Evolutionary conservation across 1,139 yeast genomes (phyloP).

Genomic region (Hansenula lynferdii): DNA sequence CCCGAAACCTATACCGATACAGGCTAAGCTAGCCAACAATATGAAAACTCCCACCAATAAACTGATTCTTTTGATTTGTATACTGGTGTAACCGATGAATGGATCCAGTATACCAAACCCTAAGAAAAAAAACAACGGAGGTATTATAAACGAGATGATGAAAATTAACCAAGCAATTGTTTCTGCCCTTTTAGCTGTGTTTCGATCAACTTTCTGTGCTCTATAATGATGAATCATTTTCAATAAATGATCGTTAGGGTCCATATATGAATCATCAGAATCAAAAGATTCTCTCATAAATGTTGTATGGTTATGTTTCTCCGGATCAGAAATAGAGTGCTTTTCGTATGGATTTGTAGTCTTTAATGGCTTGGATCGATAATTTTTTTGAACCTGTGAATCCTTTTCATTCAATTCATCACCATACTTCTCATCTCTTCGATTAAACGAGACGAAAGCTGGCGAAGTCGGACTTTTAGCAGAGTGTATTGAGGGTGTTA

Average conservation of each 20-base stretch:
- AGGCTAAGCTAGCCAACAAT: slow-evolving; percentile 18
- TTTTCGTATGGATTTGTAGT: background rate
- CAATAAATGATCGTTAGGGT: slow-evolving; percentile 7
- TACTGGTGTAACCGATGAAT: slow-evolving; percentile 4
- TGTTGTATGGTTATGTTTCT: background rate
- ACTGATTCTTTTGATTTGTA: slow-evolving; percentile 8
- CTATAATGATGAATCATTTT: slow-evolving; percentile 11
- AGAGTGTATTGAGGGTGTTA: slow-evolving; percentile 1
- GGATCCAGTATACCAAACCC: slow-evolving; percentile 12
- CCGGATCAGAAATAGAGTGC: no score
- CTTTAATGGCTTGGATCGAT: background rate
- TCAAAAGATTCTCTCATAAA: slow-evolving; percentile 1
- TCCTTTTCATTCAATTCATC: background rate
- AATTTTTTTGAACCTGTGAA: background rate
- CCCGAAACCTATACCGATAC: slow-evolving; percentile 30
- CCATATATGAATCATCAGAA: background rate
- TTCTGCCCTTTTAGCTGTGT: background rate
- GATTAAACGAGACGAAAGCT: background rate
- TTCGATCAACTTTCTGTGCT: slow-evolving; percentile 1
- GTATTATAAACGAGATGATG: slow-evolving; percentile 11
- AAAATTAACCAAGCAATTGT: slow-evolving; percentile 8
- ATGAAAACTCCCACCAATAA: slow-evolving; percentile 9
- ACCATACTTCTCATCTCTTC: background rate
- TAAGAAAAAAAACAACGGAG: slow-evolving; percentile 14
- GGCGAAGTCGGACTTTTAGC: background rate